Percentiles rank a stretch among this genome's conserved stretches.
phyloP scores from a whole-genome alignment of 805 yeast species.

The Yamadazyma insecticola region DNA sequence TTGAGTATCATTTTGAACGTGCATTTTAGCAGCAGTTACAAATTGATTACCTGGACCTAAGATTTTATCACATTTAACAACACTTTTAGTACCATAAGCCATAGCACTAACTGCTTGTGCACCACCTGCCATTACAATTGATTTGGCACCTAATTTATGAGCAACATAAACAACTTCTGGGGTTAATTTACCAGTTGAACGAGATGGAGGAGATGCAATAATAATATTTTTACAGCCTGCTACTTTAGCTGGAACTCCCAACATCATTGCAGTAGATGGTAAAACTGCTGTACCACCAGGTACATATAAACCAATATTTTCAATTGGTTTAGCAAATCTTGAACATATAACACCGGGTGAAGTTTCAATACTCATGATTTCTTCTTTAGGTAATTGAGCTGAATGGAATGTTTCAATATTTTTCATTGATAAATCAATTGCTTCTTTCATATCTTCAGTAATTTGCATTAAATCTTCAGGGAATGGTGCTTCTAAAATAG shows the following conservation, averaged over 20 bases:
- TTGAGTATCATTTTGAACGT: slow-evolving; percentile 89
- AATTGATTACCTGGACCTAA: slow-evolving; percentile 99
- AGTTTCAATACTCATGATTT: slow-evolving; percentile 80
- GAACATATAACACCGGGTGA: slow-evolving; percentile 92
- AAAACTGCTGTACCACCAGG: slow-evolving; percentile 99
- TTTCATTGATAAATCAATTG: slow-evolving; percentile 84
- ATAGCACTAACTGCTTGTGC: slow-evolving; percentile 98
- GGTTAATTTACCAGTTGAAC: slow-evolving; percentile 85
- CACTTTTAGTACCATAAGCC: slow-evolving; percentile 95
- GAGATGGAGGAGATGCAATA: slow-evolving; percentile 89
- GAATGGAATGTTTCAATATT: slow-evolving; percentile 90
- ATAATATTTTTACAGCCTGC: slow-evolving; percentile 94
- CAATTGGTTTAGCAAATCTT: slow-evolving; percentile 92
- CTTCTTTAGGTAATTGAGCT: slow-evolving; percentile 76
- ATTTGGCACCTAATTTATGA: slow-evolving; percentile 86
- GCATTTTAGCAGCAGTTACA: slow-evolving; percentile 98
- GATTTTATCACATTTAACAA: slow-evolving; percentile 93
- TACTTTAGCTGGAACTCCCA: slow-evolving; percentile 97
- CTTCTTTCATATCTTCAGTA: slow-evolving; percentile 67
- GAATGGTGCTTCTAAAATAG: slow-evolving; percentile 86
- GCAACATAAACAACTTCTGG: slow-evolving; percentile 99
- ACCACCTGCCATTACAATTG: slow-evolving; percentile 95
- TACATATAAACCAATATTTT: slow-evolving; percentile 89
- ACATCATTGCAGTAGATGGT: slow-evolving; percentile 97
- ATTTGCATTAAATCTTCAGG: slow-evolving; percentile 70